Base-by-base conservation (phyloP, 2,329 filamentous ascomycete genomes). In the Nannizzia gypsea region DNA sequence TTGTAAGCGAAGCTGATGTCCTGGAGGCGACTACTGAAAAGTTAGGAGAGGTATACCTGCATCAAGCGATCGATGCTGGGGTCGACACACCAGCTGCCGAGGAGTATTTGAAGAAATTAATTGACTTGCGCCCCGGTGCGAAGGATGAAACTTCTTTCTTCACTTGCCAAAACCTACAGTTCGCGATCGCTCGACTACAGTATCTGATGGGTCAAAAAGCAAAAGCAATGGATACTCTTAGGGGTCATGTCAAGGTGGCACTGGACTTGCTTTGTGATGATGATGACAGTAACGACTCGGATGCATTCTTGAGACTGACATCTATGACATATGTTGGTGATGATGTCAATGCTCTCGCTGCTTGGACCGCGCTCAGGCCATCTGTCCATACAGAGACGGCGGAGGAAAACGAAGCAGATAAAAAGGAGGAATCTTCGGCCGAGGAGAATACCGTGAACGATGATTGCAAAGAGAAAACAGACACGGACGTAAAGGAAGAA, bases 201-300 rank as follows among this genome's bases (percentile, higher is more conserved):
- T 55, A 62, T 26, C 52, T 65, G 2, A 55, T 64, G 36, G 64
- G 64, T 3, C 60, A 68, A 31, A 59, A 60, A 42, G 34, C 61
- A 9, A 62, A 63, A 36, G 68, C 66, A 1, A 66, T 62, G n/a
- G 63, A 67, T 22, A 56, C 62, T 11, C 58, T 64, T 3, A 64
- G 63, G 13, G 64, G 64, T 17, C 20, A 64, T n/a, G 59, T 70
- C 28, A 66, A 67, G 54, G 44, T 67, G 1, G 66, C 66, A 1
- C 50, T 70, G 15, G 69, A 71, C 57, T 62, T 70, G 28, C 60
- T 71, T 2, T 66, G 63, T 2, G 69, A 71, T 46, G 61, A 67
- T 4, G 69, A 71, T 42, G 55, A 60, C 9, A 62, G 62, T 15
- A 71, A 70, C 56, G 68, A 70, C 54, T 66, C 60, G 40, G 59